Base-by-base conservation (phyloP, 371 early-diverging fungal genomes). In the Syncephalastrum monosporum region DNA sequence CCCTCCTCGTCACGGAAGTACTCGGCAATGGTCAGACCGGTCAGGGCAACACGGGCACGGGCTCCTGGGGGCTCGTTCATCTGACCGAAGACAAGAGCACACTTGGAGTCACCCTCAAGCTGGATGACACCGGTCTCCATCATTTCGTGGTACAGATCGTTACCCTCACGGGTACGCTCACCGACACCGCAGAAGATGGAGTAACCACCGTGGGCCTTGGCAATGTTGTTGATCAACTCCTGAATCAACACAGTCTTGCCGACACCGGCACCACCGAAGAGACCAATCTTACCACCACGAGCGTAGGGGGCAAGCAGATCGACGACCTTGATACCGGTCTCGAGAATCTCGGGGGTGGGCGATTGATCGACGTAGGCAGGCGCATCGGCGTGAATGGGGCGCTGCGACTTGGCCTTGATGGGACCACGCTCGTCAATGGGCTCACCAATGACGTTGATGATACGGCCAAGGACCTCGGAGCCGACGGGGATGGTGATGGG, bases 21-120 rank as follows among this genome's bases (percentile, higher is more conserved):
- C 83, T 97, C 98, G 70, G 98, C 98, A 66, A 97, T 89, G 72
- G 98, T 97, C 72, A 97, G 81, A 71, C 98, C 98, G 58, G 98
- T 97, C 74, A 97, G 81, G 57, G 98, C 98, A 56, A 97, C 98
- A 92, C 98, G 95, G 67, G 98, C 98, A 92, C 98, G 95, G 69
- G 98, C 98, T 81, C 98, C 98, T 65, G 98, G 98, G 80, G 98
- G 97, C 83, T 97, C 98, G 93, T 97, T 97, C 98, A 97, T 97
- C 84, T 97, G 96, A 65, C 98, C 98, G 84, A 92, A 97, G 63
- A 97, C 97, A 93, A 95, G 85, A 25, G 95, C 94, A 60, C 92
- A 91, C 87, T 96, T 94, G 70, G 94, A 93, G 57, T 88, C 85
- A 64, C 94, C 94, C 25, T 92, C 92, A 61, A 94, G 88, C 82